Conservation (phyloP, 2,329 filamentous ascomycete species). For the Dothideomycetes sp. region DNA sequence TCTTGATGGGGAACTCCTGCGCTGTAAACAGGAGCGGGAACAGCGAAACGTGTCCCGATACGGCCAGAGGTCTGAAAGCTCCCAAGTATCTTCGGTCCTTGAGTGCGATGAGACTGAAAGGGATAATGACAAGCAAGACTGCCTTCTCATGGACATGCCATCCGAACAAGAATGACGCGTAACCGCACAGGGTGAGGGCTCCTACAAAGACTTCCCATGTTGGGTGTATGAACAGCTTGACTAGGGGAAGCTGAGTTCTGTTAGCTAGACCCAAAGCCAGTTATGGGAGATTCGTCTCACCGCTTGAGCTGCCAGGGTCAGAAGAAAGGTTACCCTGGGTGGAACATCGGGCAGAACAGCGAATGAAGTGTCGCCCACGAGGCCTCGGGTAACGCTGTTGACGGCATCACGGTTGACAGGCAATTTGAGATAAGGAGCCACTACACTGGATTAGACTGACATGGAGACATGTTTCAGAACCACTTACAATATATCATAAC, state of each 20-base stretch:
- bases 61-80: conserved; percentile 83
- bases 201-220: conserved; percentile 87
- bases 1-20: conserved; percentile 90
- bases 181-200: conserved; percentile 83
- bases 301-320: conserved; percentile 75
- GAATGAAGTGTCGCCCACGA: conserved; percentile 90
- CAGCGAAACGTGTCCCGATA: conserved; percentile 88
- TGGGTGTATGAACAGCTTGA: conserved; percentile 69
- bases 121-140: conserved; percentile 85
- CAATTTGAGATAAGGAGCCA: conserved; percentile 72
- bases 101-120: conserved; percentile 85
- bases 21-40: conserved; percentile 90
- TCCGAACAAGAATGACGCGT: conserved; percentile 92
- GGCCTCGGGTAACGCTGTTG: conserved; percentile 80
- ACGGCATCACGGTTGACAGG: conserved; percentile 64
- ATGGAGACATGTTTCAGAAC: background rate
- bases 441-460: conserved; percentile 33
- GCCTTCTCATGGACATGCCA: conserved; percentile 99
- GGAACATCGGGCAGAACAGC: conserved; percentile 83
- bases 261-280: no score
- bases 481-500: conserved; percentile 67
- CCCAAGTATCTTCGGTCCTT: conserved; percentile 83
- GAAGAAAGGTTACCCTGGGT: conserved; percentile 66
- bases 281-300: conserved; percentile 31
- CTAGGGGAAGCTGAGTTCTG: conserved; percentile 57